Conservation (phyloP, 2,329 filamentous ascomycete species). For the Clarireedia hainanense region DNA sequence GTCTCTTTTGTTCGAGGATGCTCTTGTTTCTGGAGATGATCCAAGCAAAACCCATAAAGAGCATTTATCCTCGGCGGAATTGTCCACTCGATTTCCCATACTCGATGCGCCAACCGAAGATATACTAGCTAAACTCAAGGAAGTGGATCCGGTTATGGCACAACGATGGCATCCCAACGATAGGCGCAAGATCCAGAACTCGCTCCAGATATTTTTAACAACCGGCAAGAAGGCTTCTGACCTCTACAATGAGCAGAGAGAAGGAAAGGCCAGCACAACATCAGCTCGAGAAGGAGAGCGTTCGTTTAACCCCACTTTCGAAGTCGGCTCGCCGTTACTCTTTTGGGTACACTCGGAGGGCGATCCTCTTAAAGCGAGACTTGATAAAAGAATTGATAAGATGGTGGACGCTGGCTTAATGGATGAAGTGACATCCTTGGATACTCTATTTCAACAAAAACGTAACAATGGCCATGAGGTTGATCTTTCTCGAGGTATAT, state of each 20-base stretch:
- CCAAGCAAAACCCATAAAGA: conserved; percentile 24
- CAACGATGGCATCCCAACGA: conserved; percentile 92
- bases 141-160: conserved; percentile 86
- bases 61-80: conserved; percentile 28
- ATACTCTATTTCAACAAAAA: conserved; percentile 37
- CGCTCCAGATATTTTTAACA: conserved; percentile 80
- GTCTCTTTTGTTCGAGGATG: conserved; percentile 73
- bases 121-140: conserved; percentile 63
- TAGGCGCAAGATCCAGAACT: conserved; percentile 78
- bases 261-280: conserved; percentile 30
- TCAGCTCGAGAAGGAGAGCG: conserved; percentile 11
- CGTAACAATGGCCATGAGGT: conserved; percentile 43
- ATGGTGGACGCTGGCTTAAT: conserved; percentile 67
- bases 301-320: neutral
- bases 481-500: conserved; percentile 77
- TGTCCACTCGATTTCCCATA: conserved; percentile 53
- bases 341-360: conserved; percentile 82
- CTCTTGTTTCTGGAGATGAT: conserved; percentile 41
- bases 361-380: conserved; percentile 57
- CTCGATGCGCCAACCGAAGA: conserved; percentile 62
- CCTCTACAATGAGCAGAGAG: conserved; percentile 72
- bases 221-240: conserved; percentile 78
- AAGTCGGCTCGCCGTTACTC: conserved; percentile 36
- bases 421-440: conserved; percentile 51
- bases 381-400: conserved; percentile 71